These are phyloP conservation scores for Boletus albobrunnescens DNA, from an alignment of 1,284 basidiomycete species.

Conservation along the genomic window DNA sequence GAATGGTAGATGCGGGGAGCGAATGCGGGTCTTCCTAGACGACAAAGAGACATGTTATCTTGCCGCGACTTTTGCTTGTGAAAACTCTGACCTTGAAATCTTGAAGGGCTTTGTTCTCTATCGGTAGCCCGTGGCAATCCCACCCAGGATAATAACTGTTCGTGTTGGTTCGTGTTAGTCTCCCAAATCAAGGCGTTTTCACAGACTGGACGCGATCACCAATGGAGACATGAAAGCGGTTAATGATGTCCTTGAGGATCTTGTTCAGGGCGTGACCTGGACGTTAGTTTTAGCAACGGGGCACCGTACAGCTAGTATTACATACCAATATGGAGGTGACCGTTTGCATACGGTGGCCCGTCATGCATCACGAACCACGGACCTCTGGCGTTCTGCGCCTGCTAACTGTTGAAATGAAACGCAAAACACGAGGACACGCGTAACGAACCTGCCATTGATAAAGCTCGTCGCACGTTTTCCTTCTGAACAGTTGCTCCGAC, in stretches of 20 bases:
- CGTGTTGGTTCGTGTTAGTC: constrained; percentile 8
- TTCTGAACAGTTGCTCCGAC: constrained; percentile 58
- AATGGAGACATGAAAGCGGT: constrained; percentile 79
- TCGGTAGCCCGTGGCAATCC: constrained; percentile 98
- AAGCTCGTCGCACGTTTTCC: constrained; percentile 69
- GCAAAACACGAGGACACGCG: neutral
- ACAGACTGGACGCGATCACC: constrained; percentile 82
- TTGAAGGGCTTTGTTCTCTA: constrained; percentile 88
- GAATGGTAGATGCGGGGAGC: constrained; percentile 61
- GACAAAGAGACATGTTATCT: constrained; percentile 4
- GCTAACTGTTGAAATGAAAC: constrained; percentile 10
- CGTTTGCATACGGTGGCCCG: constrained; percentile 98
- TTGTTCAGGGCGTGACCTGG: constrained; percentile 96
- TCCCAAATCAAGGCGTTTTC: constrained; percentile 1
- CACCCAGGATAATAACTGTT: constrained; percentile 90
- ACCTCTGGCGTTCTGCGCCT: constrained; percentile 65
- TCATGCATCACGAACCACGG: constrained; percentile 87
- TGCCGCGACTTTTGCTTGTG: neutral
- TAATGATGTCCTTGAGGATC: constrained; percentile 94
- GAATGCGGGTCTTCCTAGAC: constrained; percentile 50
- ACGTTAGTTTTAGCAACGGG: neutral
- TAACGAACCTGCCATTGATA: constrained; percentile 83
- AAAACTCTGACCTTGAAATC: constrained; percentile 58
- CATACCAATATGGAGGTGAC: constrained; percentile 90
- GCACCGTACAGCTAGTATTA: constrained; percentile 4